A percentile compares a stretch with the other conserved stretches of the same genome.
phyloP scores from a whole-genome alignment of 495 filamentous ascomycete species.

The Aspergillus cavernicola region DNA sequence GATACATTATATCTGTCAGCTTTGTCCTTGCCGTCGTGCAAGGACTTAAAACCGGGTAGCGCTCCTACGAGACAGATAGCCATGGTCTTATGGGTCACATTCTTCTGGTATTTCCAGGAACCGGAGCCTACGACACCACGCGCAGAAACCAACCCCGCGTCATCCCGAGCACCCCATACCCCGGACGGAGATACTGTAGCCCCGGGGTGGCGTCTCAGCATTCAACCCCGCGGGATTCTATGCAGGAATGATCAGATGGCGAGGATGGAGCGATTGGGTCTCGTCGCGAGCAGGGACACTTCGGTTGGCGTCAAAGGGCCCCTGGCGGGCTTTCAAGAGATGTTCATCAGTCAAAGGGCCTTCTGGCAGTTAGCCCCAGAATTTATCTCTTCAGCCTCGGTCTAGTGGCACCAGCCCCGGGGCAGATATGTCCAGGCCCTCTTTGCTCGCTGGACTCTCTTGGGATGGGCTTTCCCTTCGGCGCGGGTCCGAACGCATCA shows the following conservation, averaged over 20 bases:
- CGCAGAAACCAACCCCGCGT: no score
- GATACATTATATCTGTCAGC: not conserved
- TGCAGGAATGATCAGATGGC: not conserved
- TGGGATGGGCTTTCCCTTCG: not conserved
- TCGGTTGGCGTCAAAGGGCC: not conserved
- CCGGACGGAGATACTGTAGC: no score
- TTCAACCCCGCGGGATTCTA: not conserved
- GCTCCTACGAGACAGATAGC: not conserved
- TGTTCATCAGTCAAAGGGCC: not conserved
- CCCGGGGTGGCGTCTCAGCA: not conserved
- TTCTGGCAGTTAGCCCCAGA: constrained; percentile 3
- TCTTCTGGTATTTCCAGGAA: constrained; percentile 4
- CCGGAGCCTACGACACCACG: not conserved
- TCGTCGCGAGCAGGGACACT: not conserved
- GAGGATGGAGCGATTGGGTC: not conserved
- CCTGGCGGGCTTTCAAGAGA: not conserved
- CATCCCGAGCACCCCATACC: no score
- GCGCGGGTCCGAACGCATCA: not conserved
- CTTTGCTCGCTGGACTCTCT: not conserved
- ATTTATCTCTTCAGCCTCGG: constrained; percentile 4
- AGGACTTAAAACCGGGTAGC: not conserved
- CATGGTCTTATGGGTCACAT: constrained; percentile 3
- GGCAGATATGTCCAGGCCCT: not conserved
- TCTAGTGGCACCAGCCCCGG: not conserved
- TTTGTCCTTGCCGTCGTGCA: not conserved